phyloP scores from a whole-genome alignment of 495 filamentous ascomycete species.

The Oidiodendron maius region DNA sequence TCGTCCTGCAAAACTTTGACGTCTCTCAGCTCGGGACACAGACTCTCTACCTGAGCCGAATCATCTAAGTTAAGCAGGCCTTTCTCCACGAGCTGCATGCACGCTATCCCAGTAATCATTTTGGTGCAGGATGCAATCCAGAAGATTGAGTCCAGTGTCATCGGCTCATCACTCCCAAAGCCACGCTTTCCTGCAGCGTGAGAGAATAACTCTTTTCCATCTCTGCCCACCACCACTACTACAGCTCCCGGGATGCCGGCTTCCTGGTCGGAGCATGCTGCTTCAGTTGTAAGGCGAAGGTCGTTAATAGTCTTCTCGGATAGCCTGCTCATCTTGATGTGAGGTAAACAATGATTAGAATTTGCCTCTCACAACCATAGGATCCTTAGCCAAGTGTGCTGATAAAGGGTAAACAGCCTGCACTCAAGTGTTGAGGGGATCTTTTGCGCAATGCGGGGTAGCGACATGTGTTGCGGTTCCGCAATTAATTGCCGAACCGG shows the following conservation, averaged over 20 bases:
- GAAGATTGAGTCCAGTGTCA: slow-evolving; percentile 33
- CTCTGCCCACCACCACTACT: slow-evolving; percentile 38
- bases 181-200: slow-evolving; percentile 40
- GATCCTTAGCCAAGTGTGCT: no score
- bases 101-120: slow-evolving; percentile 43
- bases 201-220: slow-evolving; percentile 42
- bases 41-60: slow-evolving; percentile 33
- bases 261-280: no score
- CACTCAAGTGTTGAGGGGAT: no score
- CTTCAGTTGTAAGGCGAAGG: no score
- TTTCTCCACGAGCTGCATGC: slow-evolving; percentile 55
- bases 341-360: no score
- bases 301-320: no score
- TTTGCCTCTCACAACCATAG: no score
- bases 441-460: no score
- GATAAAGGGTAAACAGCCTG: no score
- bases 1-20: slow-evolving; percentile 25
- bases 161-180: slow-evolving; percentile 11
- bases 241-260: slow-evolving; percentile 37
- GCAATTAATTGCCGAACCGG: no score
- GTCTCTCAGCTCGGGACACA: slow-evolving; percentile 23
- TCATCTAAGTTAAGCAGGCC: slow-evolving; percentile 47
- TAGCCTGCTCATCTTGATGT: no score
- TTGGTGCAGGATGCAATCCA: slow-evolving; percentile 58
- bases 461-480: no score